phyloP scores from a whole-genome alignment of 2,329 filamentous ascomycete genomes.

The Neopestalotiopsis sp. region DNA sequence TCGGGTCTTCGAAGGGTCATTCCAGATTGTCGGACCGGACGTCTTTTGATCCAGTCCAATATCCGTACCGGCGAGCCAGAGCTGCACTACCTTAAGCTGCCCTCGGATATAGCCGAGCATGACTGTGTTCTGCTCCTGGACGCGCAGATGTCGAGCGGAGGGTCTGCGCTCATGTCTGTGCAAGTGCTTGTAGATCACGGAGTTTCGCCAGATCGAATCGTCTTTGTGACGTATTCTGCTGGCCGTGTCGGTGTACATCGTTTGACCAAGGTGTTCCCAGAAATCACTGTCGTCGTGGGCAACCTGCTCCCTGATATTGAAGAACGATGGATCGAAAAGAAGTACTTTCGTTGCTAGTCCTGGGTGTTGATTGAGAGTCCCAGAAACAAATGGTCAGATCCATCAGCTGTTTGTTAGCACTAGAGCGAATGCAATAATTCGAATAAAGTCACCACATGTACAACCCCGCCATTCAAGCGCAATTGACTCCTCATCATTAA shows the following conservation, averaged over 20 bases:
- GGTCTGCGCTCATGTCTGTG: slow-evolving; percentile 88
- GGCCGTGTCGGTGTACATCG: slow-evolving; percentile 84
- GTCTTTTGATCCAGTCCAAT: slow-evolving; percentile 90
- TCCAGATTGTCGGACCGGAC: slow-evolving; percentile 88
- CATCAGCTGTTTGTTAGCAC: background rate
- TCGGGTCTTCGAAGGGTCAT: slow-evolving; percentile 88
- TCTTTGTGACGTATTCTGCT: slow-evolving; percentile 91
- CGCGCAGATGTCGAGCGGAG: slow-evolving; percentile 93
- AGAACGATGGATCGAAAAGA: slow-evolving; percentile 86
- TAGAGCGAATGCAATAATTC: background rate
- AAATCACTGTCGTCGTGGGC: slow-evolving; percentile 84
- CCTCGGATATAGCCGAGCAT: slow-evolving; percentile 73
- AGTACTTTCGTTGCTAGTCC: slow-evolving; percentile 83
- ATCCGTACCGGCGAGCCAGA: slow-evolving; percentile 87
- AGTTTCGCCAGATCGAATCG: slow-evolving; percentile 81
- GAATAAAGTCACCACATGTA: background rate
- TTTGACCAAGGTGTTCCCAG: slow-evolving; percentile 86
- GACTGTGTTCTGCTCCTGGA: slow-evolving; percentile 87
- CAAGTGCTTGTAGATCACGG: slow-evolving; percentile 95
- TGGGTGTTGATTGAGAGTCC: background rate
- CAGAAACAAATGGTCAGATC: background rate
- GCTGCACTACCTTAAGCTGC: slow-evolving; percentile 85
- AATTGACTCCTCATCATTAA: background rate
- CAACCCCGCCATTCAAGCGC: background rate
- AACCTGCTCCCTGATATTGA: slow-evolving; percentile 82